These are phyloP conservation scores for Xylaria sp. DNA, from an alignment of 2,329 filamentous ascomycete species.

Conservation along the genomic window DNA sequence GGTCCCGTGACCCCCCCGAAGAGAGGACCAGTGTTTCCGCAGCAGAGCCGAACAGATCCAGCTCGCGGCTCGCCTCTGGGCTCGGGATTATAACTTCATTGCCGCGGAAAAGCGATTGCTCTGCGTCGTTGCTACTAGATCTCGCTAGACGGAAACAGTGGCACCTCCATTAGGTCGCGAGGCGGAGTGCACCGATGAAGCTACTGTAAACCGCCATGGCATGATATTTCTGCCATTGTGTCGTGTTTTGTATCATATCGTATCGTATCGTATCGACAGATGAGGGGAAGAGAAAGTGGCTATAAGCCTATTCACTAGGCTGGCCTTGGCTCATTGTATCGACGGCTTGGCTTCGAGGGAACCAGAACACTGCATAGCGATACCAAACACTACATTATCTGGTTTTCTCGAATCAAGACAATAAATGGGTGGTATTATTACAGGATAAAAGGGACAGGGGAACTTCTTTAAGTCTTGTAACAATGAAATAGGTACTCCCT, in stretches of 20 bases:
- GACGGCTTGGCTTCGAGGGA: constrained; percentile 23
- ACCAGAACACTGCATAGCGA: background rate
- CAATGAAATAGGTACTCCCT: background rate
- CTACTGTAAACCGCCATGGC: background rate
- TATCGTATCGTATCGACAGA: constrained; percentile 15
- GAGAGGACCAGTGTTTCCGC: background rate
- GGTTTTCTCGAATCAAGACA: background rate
- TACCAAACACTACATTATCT: background rate
- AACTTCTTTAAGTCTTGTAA: background rate
- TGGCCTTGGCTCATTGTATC: constrained; percentile 31
- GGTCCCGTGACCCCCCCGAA: constrained; percentile 8
- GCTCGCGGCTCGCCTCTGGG: constrained; percentile 20
- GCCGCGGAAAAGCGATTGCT: background rate
- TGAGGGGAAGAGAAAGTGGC: constrained; percentile 19
- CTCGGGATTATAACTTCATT: constrained; percentile 13
- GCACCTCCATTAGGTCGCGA: background rate
- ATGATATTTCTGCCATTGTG: background rate
- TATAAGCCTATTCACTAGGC: constrained; percentile 1
- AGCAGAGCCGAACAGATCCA: background rate
- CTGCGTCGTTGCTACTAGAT: background rate
- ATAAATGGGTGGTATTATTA: background rate
- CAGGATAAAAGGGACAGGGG: background rate
- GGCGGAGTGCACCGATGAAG: constrained; percentile 3
- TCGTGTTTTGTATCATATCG: constrained; percentile 1
- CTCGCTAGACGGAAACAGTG: background rate